Evolutionary conservation across 768 basidiomycete genomes (phyloP).

Genomic region (Atractiella rhizophila): DNA sequence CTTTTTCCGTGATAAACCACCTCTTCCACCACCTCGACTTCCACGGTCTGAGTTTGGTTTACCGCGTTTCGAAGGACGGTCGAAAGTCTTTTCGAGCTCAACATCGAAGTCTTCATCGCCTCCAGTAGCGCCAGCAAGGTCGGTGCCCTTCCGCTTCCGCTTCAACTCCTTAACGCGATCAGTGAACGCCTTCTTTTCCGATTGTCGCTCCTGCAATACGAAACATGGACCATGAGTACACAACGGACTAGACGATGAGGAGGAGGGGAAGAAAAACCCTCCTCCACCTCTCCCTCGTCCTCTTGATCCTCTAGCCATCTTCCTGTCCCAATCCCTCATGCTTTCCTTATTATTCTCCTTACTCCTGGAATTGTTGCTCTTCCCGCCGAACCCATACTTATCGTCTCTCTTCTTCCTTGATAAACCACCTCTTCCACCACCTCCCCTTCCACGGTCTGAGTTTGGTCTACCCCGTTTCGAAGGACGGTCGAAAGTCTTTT

Average conservation of each 20-base stretch:
- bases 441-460: conserved; percentile 15
- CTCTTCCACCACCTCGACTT: conserved; percentile 18
- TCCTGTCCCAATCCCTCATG: conserved; percentile 29
- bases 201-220: conserved; percentile 69
- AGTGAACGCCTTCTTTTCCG: conserved; percentile 73
- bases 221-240: too few relatives aligned
- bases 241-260: too few relatives aligned
- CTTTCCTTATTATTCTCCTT: conserved; percentile 60
- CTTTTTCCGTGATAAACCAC: conserved; percentile 14
- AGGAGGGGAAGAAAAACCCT: too few relatives aligned
- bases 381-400: conserved; percentile 49
- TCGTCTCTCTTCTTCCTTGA: conserved; percentile 20
- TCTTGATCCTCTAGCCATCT: conserved; percentile 37
- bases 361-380: conserved; percentile 30
- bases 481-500: conserved; percentile 52
- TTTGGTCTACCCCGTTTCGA: conserved; percentile 26
- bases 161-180: conserved; percentile 41
- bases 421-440: conserved; percentile 28
- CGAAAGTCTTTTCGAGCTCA: conserved; percentile 59
- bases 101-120: conserved; percentile 58
- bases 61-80: conserved; percentile 37
- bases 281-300: conserved; percentile 14
- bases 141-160: conserved; percentile 75
- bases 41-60: conserved; percentile 6
- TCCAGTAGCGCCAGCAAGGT: conserved; percentile 35